Evolutionary conservation across 805 yeast genomes (phyloP), one percentile per base, ranked within the genome.

Genomic region (Starmerella kuoi): DNA sequence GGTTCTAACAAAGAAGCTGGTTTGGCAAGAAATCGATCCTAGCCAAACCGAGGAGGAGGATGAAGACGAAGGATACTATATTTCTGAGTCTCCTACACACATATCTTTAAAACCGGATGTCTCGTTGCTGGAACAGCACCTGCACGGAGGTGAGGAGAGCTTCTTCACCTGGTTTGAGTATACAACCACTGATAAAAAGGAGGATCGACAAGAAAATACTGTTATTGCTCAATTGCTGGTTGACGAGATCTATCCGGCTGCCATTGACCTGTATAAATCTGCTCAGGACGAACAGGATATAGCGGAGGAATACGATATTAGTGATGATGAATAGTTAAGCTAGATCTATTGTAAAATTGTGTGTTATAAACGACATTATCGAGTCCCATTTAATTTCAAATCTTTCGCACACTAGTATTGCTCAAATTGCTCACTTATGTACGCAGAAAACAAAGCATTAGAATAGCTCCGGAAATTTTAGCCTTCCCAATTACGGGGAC

Each of bases 131-230:
- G 52, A 60, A 35, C 69, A 79, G 34, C 66, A 67, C 38, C 61
- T 64, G 32, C 31, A 27, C 3, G 63, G 66, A 31, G 65, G 67
- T 24, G 62, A 74, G 34, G 77, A 78, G 55, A 76, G 88, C 12
- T 79, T 88, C 55, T 87, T 88, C 60, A 79, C 85, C 5, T 87
- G 87, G 78, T 87, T 86, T 57, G 65, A 67, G 37, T 86, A 93
- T 87, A 79, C 91, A 1, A 94, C 94, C 0, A 58, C 62, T 27
- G 78, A 77, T 49, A 79, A 84, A 1, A 81, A 84, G 1, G 65
- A 82, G 77, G 57, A 86, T 47, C 31, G 51, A 2, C 40, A 22
- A 2, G 69, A 72, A 43, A 95, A 94, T 20, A 88, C 78, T 47
- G 85, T 78, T 9, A 66, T 87, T 41, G 83, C 94, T 0, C 65